Base-by-base conservation (phyloP, 306 rosid genomes). In the Pyrus bretschneideri region DNA sequence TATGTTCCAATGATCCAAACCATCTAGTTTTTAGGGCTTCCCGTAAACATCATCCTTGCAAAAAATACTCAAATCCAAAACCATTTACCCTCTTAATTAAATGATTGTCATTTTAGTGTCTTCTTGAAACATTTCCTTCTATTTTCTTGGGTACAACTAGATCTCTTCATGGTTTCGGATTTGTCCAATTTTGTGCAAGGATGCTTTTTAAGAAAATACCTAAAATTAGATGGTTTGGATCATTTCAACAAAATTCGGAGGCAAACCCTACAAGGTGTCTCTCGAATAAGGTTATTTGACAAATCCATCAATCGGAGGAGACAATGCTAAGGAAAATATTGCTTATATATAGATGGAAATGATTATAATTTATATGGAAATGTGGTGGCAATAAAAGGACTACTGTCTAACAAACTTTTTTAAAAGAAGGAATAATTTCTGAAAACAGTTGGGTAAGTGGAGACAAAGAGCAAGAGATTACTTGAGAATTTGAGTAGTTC, bases 401-500 rank as follows among this genome's bases (percentile, higher is more conserved):
- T 18, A 4, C 44, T 3, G 23, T 30, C 17, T 18, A 30, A 31
- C 22, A 64, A 61, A 42, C 59, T 15, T 44, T 29, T 11, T 63
- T 22, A 63, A 35, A 57, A 3, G 60, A 40, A 21, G 60, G 5
- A 61, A 13, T 27, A 29, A 11, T 27, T 3, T 15, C 11, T 18
- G 3, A 15, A 25, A 59, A 14, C 68, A 63, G 71, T 29, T 22
- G 42, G 59, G 27, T 70, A 35, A 46, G 61, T 31, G 70, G 69
- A 73, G 75, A 77, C 31, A 55, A 67, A 74, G 60, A 75, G 66
- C 77, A 80, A 59, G 71, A 67, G 57, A 31, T 75, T 91, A 92
- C 97, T 87, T 95, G 97, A 80, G 98, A 83, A 83, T 82, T 88
- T 59, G 93, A 45, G 83, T 92, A 92, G 77, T 29, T 82, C 80